A percentile compares a stretch with the other conserved stretches of the same genome.
These are phyloP conservation scores for Peziza echinospora DNA, from an alignment of 495 filamentous ascomycete species.

Conservation along the genomic window DNA sequence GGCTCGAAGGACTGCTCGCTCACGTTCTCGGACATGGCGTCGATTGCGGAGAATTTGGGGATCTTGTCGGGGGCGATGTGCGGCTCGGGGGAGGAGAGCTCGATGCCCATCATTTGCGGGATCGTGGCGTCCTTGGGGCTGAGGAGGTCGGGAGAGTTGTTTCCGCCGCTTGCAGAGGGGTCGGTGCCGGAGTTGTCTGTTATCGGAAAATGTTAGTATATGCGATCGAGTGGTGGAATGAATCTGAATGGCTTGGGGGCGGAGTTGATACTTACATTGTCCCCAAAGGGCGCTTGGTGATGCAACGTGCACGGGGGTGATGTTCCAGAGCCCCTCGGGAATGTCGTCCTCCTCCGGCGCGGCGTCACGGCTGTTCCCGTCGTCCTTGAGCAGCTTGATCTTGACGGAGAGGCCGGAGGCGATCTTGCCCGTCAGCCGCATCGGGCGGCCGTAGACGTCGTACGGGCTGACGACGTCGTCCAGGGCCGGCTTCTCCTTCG, in stretches of 20 bases:
- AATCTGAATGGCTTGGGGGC: too few species aligned
- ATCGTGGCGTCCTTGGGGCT: slow-evolving; percentile 1
- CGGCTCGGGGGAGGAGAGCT: slow-evolving; percentile 6
- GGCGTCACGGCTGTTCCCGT: not conserved
- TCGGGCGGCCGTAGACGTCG: not conserved
- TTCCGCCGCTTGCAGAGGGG: slow-evolving; percentile 1
- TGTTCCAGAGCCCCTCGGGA: not conserved
- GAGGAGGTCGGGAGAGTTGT: slow-evolving; percentile 6
- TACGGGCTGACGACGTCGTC: not conserved
- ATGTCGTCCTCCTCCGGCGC: not conserved
- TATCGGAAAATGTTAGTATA: too few species aligned
- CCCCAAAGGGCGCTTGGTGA: not conserved
- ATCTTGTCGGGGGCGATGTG: slow-evolving; percentile 4
- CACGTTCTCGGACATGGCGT: slow-evolving; percentile 3
- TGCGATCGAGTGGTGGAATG: not conserved
- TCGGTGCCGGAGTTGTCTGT: slow-evolving; percentile 5
- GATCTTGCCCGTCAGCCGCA: not conserved
- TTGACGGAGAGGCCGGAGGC: not conserved
- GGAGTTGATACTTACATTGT: not conserved
- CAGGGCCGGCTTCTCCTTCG: too few species aligned
- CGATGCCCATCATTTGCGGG: slow-evolving; percentile 9
- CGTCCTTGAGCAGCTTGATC: not conserved
- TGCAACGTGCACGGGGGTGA: not conserved
- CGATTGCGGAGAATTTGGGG: slow-evolving; percentile 3
- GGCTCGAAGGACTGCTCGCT: not conserved